Evolutionary conservation across 2,329 filamentous ascomycete species (phyloP), one percentile per base, ranked within the genome.

Genomic region (Arthroderma uncinatum): DNA sequence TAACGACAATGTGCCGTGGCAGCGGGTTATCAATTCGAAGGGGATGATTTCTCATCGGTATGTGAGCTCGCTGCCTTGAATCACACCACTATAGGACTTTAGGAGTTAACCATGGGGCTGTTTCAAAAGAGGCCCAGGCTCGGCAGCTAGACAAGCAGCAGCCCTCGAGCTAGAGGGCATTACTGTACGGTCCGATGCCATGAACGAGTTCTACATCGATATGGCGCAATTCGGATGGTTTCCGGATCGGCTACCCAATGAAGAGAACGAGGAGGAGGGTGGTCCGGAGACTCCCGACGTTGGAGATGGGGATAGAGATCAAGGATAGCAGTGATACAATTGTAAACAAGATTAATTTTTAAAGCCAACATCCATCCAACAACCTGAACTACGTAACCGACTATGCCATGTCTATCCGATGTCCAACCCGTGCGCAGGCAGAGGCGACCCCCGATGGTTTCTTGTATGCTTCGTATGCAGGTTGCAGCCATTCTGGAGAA

Each of bases 21-120:
- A 97, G 75, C 79, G 93, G 58, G 88, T 97, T 59, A 86, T 97
- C 68, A 95, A 92, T 70, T 76, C 88, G 12, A 92, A 87, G 71
- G 91, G 92, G 21, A 77, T 82, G 59, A 94, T 97, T 63, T 95
- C 90, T 47, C 87, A 87, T 6, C 82, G 91, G 89, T 92, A 66
- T 63, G 74, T 58, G 12, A 34, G n/a, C 28, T 30, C 28, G 3
- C 28, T 30, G 3, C 28, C 7, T 30, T 7, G n/a, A n/a, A n/a
- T n/a, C n/a, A n/a, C n/a, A n/a, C n/a, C n/a, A n/a, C n/a, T n/a
- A 16, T 19, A 16, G 25, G 1, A 1, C 12, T 19, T 12, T 16
- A 12, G 16, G 19, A 14, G 28, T 33, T 50, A 33, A 50, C 47
- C 33, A 16, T 16, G 16, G 47, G 47, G 9, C 54, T 37, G 5